These are phyloP conservation scores for Pestalotiopsis fici DNA, from an alignment of 2,329 filamentous ascomycete genomes.

Conservation along the genomic window DNA sequence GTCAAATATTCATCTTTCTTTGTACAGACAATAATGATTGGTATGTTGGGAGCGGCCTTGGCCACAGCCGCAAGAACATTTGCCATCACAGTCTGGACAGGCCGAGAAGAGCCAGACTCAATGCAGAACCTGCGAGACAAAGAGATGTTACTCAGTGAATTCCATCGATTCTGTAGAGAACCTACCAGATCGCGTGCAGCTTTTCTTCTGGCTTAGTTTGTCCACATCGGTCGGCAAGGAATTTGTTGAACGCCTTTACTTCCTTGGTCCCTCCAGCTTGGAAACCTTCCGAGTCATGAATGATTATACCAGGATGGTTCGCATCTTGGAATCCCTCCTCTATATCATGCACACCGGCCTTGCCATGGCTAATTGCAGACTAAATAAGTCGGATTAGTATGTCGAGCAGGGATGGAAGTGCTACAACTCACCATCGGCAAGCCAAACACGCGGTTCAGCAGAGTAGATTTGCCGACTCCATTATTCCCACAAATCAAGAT, in stretches of 20 bases:
- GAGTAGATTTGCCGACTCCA: not conserved
- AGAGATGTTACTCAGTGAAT: not conserved
- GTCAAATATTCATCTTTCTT: not conserved
- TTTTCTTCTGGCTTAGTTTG: not conserved
- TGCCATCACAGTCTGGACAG: not conserved
- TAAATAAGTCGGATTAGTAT: not conserved
- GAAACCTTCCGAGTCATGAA: not conserved
- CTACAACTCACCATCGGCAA: not conserved
- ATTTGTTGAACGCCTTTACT: not conserved
- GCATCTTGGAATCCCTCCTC: not conserved
- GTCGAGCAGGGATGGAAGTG: not conserved
- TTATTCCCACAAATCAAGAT: not conserved
- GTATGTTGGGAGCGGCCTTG: not conserved
- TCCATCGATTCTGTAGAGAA: not conserved
- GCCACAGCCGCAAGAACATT: not conserved
- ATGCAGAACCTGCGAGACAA: not conserved
- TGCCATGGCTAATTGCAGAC: not conserved
- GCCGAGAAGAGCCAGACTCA: not conserved
- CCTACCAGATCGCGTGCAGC: not conserved
- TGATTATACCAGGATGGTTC: not conserved
- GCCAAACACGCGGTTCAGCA: not conserved
- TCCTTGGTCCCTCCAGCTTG: not conserved
- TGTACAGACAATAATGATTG: not conserved
- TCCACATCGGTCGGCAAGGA: not conserved
- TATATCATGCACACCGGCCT: not conserved